These are phyloP conservation scores for Pseudognaphalium luteoalbum DNA, from an alignment of 129 eudicot genomes.

Conservation along the genomic window DNA sequence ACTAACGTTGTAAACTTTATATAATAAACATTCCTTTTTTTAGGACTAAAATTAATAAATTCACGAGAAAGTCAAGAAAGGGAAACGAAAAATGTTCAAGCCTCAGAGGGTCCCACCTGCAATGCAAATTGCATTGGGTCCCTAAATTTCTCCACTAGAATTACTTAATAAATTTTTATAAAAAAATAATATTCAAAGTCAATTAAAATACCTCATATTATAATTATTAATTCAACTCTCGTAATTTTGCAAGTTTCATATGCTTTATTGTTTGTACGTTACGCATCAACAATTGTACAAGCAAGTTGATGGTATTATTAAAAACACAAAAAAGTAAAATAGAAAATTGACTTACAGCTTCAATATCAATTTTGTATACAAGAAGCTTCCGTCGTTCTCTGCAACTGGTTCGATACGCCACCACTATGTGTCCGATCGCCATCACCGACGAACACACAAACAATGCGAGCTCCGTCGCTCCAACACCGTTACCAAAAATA, in stretches of 20 bases:
- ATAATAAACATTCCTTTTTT: background rate
- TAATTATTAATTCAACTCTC: background rate
- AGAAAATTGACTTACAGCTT: conserved; percentile 56
- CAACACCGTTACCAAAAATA: conserved; percentile 41
- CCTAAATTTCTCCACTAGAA: background rate
- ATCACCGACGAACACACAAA: conserved; percentile 57
- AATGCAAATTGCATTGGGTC: conserved; percentile 23
- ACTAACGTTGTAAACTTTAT: background rate
- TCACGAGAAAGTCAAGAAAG: conserved; percentile 18
- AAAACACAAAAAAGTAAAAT: background rate
- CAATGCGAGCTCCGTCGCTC: conserved; percentile 61
- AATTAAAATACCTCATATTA: background rate
- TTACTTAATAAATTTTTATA: background rate
- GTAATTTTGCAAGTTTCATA: background rate
- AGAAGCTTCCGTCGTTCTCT: conserved; percentile 90
- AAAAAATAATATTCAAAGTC: background rate
- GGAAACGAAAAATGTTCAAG: conserved; percentile 4
- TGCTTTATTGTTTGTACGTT: conserved; percentile 15
- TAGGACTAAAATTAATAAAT: background rate
- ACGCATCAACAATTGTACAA: background rate
- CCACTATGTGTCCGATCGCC: conserved; percentile 79
- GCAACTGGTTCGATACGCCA: conserved; percentile 87
- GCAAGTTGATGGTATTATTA: background rate
- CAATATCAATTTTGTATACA: conserved; percentile 86
- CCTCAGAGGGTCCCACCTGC: background rate